Evolutionary conservation across 148 eudicot species (phyloP).

Genomic region (Fagopyrum esculentum): DNA sequence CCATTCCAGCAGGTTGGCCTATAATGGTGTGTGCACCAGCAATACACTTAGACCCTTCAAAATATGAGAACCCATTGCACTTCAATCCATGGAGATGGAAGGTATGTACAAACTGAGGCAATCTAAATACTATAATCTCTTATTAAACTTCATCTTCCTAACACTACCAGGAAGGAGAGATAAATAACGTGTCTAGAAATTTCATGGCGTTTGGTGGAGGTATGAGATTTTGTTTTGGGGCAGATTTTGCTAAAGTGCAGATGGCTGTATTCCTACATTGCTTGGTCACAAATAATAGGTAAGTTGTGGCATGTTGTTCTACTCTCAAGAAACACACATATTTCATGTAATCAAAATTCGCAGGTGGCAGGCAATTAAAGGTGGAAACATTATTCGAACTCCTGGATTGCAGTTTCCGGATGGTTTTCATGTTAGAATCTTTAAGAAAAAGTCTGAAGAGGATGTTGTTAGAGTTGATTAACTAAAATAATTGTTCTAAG

Average conservation of each 20-base stretch:
- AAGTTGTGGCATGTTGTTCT: constrained; percentile 6
- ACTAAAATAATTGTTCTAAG: not conserved
- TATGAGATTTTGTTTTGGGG: constrained; percentile 76
- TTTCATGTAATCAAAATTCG: constrained; percentile 10
- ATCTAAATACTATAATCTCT: not conserved
- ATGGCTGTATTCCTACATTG: constrained; percentile 73
- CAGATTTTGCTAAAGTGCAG: constrained; percentile 75
- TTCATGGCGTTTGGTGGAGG: constrained; percentile 97
- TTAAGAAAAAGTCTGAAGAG: constrained; percentile 18
- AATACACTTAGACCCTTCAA: constrained; percentile 70
- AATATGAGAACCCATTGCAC: constrained; percentile 60
- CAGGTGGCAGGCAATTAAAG: constrained; percentile 58
- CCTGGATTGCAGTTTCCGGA: constrained; percentile 76
- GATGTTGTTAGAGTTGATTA: not conserved
- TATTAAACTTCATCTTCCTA: not conserved
- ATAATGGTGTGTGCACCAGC: constrained; percentile 95
- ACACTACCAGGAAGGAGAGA: constrained; percentile 39
- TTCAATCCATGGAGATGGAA: constrained; percentile 95
- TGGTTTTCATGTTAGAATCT: constrained; percentile 49
- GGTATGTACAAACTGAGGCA: constrained; percentile 21
- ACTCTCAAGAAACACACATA: not conserved
- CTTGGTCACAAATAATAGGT: constrained; percentile 80
- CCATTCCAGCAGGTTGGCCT: constrained; percentile 96
- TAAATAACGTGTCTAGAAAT: constrained; percentile 51
- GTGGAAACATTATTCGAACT: constrained; percentile 63